phyloP scores from a whole-genome alignment of 768 basidiomycete genomes.

The Boletus reticuloceps region DNA sequence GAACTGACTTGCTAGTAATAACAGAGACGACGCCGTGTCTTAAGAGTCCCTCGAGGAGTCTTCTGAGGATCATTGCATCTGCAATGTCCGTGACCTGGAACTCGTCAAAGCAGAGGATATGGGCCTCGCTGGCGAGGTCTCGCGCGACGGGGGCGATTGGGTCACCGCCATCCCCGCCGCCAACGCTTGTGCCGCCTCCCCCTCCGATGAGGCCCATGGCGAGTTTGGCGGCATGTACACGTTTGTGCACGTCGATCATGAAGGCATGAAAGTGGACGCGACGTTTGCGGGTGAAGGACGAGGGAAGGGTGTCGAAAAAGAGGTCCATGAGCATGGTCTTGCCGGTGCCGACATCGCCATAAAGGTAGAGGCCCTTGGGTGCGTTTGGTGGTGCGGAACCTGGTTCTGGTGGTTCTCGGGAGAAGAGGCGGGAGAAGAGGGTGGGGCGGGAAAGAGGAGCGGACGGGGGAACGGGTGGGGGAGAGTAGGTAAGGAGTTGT shows the following conservation, averaged over 20 bases:
- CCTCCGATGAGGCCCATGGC: constrained; percentile 58
- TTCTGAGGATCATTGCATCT: constrained; percentile 95
- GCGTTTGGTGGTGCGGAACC: constrained; percentile 45
- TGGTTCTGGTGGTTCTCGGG: constrained; percentile 17
- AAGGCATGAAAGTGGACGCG: constrained; percentile 98
- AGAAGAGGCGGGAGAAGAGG: constrained; percentile 30
- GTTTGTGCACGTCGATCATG: constrained; percentile 98
- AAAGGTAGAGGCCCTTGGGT: constrained; percentile 91
- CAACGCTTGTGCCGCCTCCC: constrained; percentile 25
- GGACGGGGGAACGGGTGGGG: constrained; percentile 51
- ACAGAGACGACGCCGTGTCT: constrained; percentile 90
- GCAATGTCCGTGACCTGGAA: constrained; percentile 99
- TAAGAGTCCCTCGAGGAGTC: constrained; percentile 82
- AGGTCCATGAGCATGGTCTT: constrained; percentile 99
- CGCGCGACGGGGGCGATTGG: constrained; percentile 85
- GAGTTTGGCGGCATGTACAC: constrained; percentile 78
- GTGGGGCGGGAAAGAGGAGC: constrained; percentile 32
- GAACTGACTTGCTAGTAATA: constrained; percentile 91
- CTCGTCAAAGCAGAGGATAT: constrained; percentile 94
- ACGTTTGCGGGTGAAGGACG: constrained; percentile 64
- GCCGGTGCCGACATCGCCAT: constrained; percentile 95
- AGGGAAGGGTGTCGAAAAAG: constrained; percentile 82
- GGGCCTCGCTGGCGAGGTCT: constrained; percentile 81
- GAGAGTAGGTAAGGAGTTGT: constrained; percentile 64
- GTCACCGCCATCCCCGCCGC: constrained; percentile 50